A percentile compares a stretch with the other conserved stretches of the same genome.
These are phyloP conservation scores for Mucor saturninus DNA, from an alignment of 371 early-diverging fungal species.

Conservation along the genomic window DNA sequence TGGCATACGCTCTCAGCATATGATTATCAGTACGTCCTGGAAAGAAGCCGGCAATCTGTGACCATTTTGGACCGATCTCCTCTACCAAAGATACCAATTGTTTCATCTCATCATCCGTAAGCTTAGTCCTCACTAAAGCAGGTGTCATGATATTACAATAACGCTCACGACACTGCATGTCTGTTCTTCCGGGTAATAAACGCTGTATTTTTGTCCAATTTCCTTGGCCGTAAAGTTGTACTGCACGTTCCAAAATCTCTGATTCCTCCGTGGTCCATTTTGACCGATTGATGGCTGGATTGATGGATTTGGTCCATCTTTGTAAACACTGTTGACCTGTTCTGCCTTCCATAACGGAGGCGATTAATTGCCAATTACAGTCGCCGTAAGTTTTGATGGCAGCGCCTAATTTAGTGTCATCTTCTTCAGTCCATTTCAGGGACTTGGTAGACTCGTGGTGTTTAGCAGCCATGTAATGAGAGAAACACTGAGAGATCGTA, in stretches of 20 bases:
- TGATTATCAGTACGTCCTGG: conserved; percentile 48
- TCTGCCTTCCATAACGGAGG: conserved; percentile 69
- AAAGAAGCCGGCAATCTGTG: conserved; percentile 28
- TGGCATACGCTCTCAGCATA: conserved; percentile 24
- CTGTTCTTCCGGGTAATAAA: conserved; percentile 78
- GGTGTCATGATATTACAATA: conserved; percentile 79
- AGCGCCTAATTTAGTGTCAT: conserved; percentile 60
- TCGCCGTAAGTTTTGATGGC: conserved; percentile 68
- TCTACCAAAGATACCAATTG: conserved; percentile 21
- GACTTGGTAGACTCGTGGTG: conserved; percentile 26
- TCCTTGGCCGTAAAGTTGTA: conserved; percentile 69
- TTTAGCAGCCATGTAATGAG: conserved; percentile 54
- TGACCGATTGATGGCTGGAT: conserved; percentile 76
- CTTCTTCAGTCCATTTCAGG: conserved; percentile 65
- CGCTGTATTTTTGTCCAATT: conserved; percentile 79
- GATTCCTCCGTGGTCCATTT: conserved; percentile 84
- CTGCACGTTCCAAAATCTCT: conserved; percentile 65
- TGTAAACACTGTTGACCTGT: conserved; percentile 84
- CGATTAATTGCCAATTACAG: conserved; percentile 73
- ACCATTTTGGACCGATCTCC: conserved; percentile 41
- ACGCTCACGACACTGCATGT: conserved; percentile 89
- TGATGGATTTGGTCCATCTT: conserved; percentile 78
- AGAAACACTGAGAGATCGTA: conserved; percentile 83
- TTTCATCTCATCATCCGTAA: conserved; percentile 53
- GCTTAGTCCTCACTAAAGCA: conserved; percentile 54